Percentiles rank a stretch among this genome's conserved stretches.
Conservation (phyloP, 345 rosid species). For the Eucalyptus globulus region DNA sequence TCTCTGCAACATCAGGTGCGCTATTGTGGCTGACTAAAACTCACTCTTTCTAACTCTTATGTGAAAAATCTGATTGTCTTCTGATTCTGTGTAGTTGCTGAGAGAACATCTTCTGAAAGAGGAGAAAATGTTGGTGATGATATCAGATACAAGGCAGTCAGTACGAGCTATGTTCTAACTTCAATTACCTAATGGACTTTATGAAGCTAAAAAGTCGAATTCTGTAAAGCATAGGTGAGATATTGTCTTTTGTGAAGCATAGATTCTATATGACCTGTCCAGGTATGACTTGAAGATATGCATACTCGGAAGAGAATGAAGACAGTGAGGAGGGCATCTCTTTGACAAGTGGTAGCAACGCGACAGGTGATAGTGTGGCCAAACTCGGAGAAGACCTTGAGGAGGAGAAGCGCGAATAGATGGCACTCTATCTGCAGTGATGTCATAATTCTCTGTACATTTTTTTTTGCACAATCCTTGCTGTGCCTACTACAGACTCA, state of each 20-base stretch:
- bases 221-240: background rate
- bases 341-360: slow-evolving; percentile 19
- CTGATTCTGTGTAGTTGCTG: slow-evolving; percentile 52
- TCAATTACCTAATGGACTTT: background rate
- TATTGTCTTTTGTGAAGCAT: background rate
- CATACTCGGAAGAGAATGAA: slow-evolving; percentile 62
- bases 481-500: background rate
- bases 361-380: slow-evolving; percentile 11
- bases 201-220: background rate
- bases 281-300: slow-evolving; percentile 29
- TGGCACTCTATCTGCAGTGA: background rate
- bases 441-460: background rate
- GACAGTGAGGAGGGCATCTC: slow-evolving; percentile 71
- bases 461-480: background rate
- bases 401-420: slow-evolving; percentile 72
- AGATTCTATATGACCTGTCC: background rate
- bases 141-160: slow-evolving; percentile 73
- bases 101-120: slow-evolving; percentile 71
- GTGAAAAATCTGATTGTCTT: background rate
- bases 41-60: background rate
- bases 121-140: slow-evolving; percentile 65
- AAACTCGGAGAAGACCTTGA: slow-evolving; percentile 61
- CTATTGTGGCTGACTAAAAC: background rate
- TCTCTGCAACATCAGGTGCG: slow-evolving; percentile 84
- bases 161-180: background rate